Evolutionary conservation across 768 basidiomycete species (phyloP), one percentile per base, ranked within the genome.

Genomic region (Mrakia blollopis): DNA sequence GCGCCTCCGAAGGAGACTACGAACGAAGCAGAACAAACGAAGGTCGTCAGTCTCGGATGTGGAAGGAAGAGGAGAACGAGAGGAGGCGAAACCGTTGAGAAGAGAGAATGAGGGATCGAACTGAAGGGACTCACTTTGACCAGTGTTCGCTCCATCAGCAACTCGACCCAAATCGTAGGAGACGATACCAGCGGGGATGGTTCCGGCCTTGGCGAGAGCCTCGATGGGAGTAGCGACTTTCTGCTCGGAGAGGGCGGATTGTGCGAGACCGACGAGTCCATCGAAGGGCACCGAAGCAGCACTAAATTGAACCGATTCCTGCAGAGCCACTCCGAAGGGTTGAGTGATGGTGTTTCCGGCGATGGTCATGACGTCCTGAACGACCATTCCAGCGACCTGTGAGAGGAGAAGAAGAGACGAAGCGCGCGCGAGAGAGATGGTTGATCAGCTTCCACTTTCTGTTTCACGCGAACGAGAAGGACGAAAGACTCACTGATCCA

Each of bases 121-220:
- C n/a, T n/a, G n/a, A 41, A 41, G 11, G 6, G 54, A 57, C 57
- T 57, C 25, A 57, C 57, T 57, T 11, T 68, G 65, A 2, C 65
- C 65, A 30, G 35, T n/a, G 65, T 90, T 90, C 81, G 85, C 83
- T 80, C 87, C 84, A 81, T 93, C 92, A 13, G 87, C 86, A 47
- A 90, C 84, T 76, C 93, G 91, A 3, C 91, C 86, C 75, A 95
- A 89, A 85, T 91, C 93, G 87, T 88, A 93, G 13, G 91, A 91
- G 14, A 89, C 87, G 81, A 94, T 90, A 2, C 91, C 87, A 10
- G 87, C 85, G 39, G 84, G 79, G 75, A 94, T 89, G 72, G 88
- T 84, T 44, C 88, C 88, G 9, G 84, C 85, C 30, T 85, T 78
- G 1, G 88, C 89, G 44, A 94, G 86, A 1, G 90, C 83, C 83